Percentiles rank a stretch among this genome's conserved stretches.
These are phyloP conservation scores for Exophiala viscosa DNA, from an alignment of 2,329 filamentous ascomycete genomes.

Conservation along the genomic window DNA sequence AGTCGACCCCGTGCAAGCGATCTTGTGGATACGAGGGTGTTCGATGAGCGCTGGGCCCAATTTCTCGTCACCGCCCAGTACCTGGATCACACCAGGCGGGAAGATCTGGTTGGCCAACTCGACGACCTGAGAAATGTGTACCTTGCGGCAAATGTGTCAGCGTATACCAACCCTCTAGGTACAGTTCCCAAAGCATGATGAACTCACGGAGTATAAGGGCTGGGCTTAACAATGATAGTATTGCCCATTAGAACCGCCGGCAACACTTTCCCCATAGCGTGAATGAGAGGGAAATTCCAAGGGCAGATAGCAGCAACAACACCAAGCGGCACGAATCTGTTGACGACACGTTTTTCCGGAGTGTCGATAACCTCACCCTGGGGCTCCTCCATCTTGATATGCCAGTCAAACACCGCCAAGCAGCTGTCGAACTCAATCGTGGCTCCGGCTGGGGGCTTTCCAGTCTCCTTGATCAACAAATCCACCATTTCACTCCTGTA, in stretches of 20 bases:
- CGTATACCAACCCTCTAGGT: background rate
- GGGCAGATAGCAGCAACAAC: constrained; percentile 43
- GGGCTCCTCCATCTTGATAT: constrained; percentile 31
- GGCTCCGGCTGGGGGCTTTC: constrained; percentile 42
- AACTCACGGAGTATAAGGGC: constrained; percentile 31
- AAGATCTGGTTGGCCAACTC: constrained; percentile 59
- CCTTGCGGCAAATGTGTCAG: background rate
- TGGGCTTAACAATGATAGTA: constrained; percentile 55
- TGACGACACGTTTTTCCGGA: constrained; percentile 39
- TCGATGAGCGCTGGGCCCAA: constrained; percentile 56
- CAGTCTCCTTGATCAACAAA: constrained; percentile 48
- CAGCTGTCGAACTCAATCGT: constrained; percentile 1
- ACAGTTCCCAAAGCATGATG: too few relatives aligned
- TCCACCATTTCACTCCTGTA: constrained; percentile 44
- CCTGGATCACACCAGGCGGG: constrained; percentile 60
- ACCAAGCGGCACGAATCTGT: constrained; percentile 48
- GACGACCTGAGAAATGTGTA: constrained; percentile 47
- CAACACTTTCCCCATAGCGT: constrained; percentile 46
- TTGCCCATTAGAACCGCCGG: constrained; percentile 58
- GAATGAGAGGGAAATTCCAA: constrained; percentile 51
- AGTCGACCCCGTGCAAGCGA: constrained; percentile 61
- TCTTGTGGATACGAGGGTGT: constrained; percentile 58
- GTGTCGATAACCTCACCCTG: constrained; percentile 46
- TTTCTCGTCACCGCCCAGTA: constrained; percentile 56
- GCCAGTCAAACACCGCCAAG: constrained; percentile 12